Evolutionary conservation across 352 stramenopile species (phyloP).

Genomic region (Pythium pectinolyticum): DNA sequence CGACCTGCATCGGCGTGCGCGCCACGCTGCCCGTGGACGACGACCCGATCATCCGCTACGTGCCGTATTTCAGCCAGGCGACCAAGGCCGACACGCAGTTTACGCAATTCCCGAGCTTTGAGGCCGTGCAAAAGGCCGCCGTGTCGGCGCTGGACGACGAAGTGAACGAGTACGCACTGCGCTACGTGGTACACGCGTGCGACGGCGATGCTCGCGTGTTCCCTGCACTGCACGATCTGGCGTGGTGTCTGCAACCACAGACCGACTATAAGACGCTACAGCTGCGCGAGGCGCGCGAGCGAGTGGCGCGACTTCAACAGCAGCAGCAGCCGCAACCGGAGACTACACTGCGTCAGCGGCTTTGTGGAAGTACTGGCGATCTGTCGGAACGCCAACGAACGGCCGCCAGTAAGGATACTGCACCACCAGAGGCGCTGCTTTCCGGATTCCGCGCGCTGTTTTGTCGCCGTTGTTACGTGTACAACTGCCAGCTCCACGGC

Average conservation of each 20-base stretch:
- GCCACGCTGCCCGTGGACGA: conserved; percentile 64
- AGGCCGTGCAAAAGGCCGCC: conserved; percentile 33
- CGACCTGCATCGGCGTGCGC: conserved; percentile 57
- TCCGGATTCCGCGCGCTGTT: conserved; percentile 58
- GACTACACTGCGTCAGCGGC: neutral
- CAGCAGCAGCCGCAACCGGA: neutral
- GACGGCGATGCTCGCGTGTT: conserved; percentile 45
- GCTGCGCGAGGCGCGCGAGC: conserved; percentile 9
- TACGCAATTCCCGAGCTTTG: conserved; percentile 39
- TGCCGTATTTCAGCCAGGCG: conserved; percentile 50
- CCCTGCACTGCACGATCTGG: conserved; percentile 44
- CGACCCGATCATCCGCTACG: conserved; percentile 81
- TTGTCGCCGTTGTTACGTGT: conserved; percentile 72
- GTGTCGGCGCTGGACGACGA: conserved; percentile 65
- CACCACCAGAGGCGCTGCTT: conserved; percentile 24
- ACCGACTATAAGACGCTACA: conserved; percentile 60
- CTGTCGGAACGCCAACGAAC: neutral
- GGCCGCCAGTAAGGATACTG: neutral
- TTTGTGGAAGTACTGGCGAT: neutral
- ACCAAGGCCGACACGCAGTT: conserved; percentile 30
- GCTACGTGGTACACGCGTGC: conserved; percentile 47
- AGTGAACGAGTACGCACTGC: conserved; percentile 60
- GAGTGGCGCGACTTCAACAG: no score
- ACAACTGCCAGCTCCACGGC: conserved; percentile 77
- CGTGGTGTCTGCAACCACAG: conserved; percentile 52